phyloP scores from a whole-genome alignment of 2,329 filamentous ascomycete genomes.

The Aspergillus fumigatiaffinis region DNA sequence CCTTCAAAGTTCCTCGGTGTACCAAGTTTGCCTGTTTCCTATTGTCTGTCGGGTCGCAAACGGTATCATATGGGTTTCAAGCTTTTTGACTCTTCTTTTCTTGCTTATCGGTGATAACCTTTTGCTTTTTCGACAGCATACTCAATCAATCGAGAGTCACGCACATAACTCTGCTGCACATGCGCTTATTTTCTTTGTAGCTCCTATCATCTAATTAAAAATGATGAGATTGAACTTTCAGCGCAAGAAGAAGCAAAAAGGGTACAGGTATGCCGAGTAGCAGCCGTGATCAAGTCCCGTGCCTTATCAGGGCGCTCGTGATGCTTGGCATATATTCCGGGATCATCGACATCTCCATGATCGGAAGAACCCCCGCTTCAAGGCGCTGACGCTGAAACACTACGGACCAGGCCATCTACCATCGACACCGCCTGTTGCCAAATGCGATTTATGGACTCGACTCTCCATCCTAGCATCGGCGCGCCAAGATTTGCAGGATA shows the following conservation, averaged over 20 bases:
- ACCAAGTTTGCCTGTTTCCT: slow-evolving; percentile 10
- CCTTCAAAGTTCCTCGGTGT: slow-evolving; percentile 12
- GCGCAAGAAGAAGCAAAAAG: too few relatives aligned
- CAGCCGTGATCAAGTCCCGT: slow-evolving; percentile 2
- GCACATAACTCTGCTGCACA: slow-evolving; percentile 12
- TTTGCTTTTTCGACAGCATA: slow-evolving; percentile 7
- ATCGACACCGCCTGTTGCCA: not conserved
- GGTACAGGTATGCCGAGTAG: not conserved
- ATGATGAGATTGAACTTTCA: not conserved
- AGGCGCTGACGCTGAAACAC: not conserved
- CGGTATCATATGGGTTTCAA: slow-evolving; percentile 1
- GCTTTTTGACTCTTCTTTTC: slow-evolving; percentile 9
- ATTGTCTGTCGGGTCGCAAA: slow-evolving; percentile 13
- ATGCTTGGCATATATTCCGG: slow-evolving; percentile 6
- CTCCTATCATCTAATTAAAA: not conserved
- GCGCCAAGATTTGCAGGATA: not conserved
- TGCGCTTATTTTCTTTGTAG: not conserved
- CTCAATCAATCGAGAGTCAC: slow-evolving; percentile 18
- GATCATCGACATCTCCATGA: not conserved
- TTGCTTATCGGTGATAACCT: slow-evolving; percentile 7
- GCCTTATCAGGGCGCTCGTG: slow-evolving; percentile 10
- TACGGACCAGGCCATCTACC: not conserved
- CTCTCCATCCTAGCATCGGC: not conserved
- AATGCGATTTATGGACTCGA: not conserved
- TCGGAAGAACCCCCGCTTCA: not conserved